These are phyloP conservation scores for Pseudogymnoascus sp. DNA, from an alignment of 2,329 filamentous ascomycete species.

Conservation along the genomic window DNA sequence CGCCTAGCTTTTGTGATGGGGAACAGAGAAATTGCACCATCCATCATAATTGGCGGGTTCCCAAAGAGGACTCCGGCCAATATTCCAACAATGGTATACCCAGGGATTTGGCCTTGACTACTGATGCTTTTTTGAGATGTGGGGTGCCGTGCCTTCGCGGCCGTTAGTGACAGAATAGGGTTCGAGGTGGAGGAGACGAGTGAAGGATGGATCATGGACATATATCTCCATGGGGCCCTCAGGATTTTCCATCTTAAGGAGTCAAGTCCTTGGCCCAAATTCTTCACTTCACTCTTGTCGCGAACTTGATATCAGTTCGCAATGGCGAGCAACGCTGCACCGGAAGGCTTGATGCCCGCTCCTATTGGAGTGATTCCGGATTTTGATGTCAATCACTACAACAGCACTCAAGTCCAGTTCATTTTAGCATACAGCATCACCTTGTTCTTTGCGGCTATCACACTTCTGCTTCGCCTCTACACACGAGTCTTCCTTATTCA, in stretches of 20 bases:
- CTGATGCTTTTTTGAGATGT: slow-evolving; percentile 6
- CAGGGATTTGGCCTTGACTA: background rate
- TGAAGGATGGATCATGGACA: background rate
- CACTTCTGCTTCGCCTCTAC: background rate
- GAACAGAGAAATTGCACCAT: background rate
- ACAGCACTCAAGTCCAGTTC: background rate
- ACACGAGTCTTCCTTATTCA: background rate
- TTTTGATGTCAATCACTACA: slow-evolving; percentile 1
- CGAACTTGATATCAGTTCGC: background rate
- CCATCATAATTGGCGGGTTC: background rate
- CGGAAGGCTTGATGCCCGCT: slow-evolving; percentile 8
- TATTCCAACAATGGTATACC: background rate
- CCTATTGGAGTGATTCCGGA: background rate
- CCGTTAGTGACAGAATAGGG: background rate
- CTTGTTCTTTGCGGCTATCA: background rate
- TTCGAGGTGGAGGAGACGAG: background rate
- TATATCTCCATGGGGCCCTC: slow-evolving; percentile 1
- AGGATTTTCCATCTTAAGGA: background rate
- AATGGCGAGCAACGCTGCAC: slow-evolving; percentile 1
- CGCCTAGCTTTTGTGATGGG: background rate
- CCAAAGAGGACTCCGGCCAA: background rate
- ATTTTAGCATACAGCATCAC: slow-evolving; percentile 1
- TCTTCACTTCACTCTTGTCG: background rate
- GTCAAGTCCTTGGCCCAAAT: background rate
- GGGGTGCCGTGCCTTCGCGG: background rate